Percentiles rank a stretch among this genome's conserved stretches.
phyloP scores from a whole-genome alignment of 1,139 yeast species.

The Spathaspora sp. region DNA sequence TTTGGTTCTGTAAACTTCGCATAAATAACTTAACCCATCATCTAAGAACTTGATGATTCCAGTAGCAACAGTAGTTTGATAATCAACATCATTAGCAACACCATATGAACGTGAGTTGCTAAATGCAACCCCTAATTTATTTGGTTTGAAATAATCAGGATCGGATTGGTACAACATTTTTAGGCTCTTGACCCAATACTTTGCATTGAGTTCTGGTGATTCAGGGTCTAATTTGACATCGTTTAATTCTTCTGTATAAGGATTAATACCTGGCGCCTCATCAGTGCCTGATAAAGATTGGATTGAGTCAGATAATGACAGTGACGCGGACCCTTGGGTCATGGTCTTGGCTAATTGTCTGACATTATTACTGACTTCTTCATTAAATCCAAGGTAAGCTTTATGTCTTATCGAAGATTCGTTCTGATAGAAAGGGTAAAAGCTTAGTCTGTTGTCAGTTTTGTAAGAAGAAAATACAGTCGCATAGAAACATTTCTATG shows the following conservation, averaged over 20 bases:
- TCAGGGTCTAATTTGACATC: conserved; percentile 12
- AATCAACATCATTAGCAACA: conserved; percentile 72
- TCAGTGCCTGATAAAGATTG: neutral
- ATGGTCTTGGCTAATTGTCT: conserved; percentile 34
- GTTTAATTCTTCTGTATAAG: conserved; percentile 19
- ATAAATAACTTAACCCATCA: conserved; percentile 15
- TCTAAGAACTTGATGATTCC: conserved; percentile 25
- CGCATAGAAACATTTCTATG: no score
- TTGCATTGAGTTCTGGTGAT: conserved; percentile 11
- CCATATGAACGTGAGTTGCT: conserved; percentile 70
- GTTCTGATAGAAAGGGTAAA: no score
- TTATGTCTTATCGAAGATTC: no score
- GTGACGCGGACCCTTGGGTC: conserved; percentile 21
- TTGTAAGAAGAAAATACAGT: conserved; percentile 47
- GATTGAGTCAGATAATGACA: neutral
- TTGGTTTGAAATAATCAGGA: conserved; percentile 62
- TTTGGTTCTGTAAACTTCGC: conserved; percentile 49
- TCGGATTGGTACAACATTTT: conserved; percentile 36
- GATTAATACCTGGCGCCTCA: conserved; percentile 50
- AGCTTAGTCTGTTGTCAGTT: no score
- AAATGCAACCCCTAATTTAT: conserved; percentile 66
- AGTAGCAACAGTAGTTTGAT: conserved; percentile 69
- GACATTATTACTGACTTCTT: conserved; percentile 16
- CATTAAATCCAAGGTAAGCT: conserved; percentile 22
- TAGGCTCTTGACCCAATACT: neutral